Percentiles rank a stretch among this genome's conserved stretches.
phyloP scores from a whole-genome alignment of 2,329 filamentous ascomycete species.

The Diplodia sapinea region DNA sequence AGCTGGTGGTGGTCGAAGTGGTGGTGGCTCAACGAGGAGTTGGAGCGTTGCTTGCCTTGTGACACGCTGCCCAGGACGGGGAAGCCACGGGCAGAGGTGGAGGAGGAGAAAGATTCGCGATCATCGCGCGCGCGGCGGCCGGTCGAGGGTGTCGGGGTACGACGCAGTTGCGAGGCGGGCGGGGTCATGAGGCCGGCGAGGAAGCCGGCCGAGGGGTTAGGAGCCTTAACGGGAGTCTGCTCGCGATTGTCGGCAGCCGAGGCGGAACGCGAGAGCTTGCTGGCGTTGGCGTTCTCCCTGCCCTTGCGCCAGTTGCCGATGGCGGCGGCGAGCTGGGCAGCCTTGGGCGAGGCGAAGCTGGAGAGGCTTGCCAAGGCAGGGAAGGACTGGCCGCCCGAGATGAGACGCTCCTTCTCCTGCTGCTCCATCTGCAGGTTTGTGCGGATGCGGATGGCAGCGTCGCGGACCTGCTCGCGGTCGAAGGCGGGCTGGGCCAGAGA shows the following conservation, averaged over 20 bases:
- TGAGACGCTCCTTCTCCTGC: constrained; percentile 86
- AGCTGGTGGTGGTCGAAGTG: constrained; percentile 25
- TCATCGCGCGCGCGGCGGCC: constrained; percentile 34
- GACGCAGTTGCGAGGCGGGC: constrained; percentile 68
- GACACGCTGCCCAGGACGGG: constrained; percentile 36
- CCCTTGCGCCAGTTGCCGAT: constrained; percentile 92
- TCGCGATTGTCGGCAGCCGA: constrained; percentile 6
- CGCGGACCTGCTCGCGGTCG: constrained; percentile 79
- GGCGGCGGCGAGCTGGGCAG: constrained; percentile 93
- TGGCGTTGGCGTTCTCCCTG: constrained; percentile 53
- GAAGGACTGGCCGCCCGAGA: constrained; percentile 66
- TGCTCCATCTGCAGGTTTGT: constrained; percentile 98
- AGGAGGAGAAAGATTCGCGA: constrained; percentile 39
- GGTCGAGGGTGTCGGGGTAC: constrained; percentile 36
- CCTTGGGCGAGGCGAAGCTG: constrained; percentile 78
- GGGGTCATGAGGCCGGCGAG: constrained; percentile 86
- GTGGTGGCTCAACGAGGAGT: background rate
- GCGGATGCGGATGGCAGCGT: constrained; percentile 89
- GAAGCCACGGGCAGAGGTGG: constrained; percentile 33
- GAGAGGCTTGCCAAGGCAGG: constrained; percentile 80
- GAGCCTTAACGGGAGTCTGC: constrained; percentile 61
- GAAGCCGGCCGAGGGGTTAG: constrained; percentile 63
- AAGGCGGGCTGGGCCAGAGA: constrained; percentile 76
- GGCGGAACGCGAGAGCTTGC: constrained; percentile 44
- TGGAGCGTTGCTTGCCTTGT: constrained; percentile 32